Evolutionary conservation across 1,139 yeast species (phyloP).

Genomic region (Blastobotrys proliferans): DNA sequence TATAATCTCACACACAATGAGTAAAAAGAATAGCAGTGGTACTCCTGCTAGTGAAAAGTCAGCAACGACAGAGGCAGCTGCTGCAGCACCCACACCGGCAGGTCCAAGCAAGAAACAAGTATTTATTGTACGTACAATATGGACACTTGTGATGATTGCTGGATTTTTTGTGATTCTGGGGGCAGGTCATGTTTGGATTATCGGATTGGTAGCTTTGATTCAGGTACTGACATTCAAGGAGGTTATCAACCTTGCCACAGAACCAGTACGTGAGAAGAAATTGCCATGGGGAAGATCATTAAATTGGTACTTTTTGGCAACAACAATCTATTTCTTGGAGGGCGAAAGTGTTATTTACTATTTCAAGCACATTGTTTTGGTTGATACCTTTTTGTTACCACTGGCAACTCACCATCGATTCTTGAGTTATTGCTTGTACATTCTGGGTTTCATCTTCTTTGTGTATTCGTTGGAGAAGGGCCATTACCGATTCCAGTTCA

Average conservation of each 20-base stretch:
- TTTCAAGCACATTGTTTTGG: conserved; percentile 45
- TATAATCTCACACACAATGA: too few species aligned
- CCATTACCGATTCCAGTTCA: conserved; percentile 84
- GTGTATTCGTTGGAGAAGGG: conserved; percentile 89
- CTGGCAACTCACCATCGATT: conserved; percentile 71
- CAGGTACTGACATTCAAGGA: conserved; percentile 87
- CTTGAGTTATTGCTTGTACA: conserved; percentile 76
- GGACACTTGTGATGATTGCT: conserved; percentile 90
- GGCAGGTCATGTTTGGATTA: conserved; percentile 85
- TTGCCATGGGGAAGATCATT: conserved; percentile 79
- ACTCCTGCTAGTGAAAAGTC: not conserved
- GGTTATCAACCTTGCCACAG: conserved; percentile 77
- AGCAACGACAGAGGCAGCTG: too few species aligned
- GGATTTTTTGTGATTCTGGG: conserved; percentile 68
- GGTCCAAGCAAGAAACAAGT: conserved; percentile 61
- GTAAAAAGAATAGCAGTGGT: not conserved
- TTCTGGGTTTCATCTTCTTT: conserved; percentile 84
- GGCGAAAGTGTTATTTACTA: conserved; percentile 70
- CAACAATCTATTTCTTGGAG: conserved; percentile 83
- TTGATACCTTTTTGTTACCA: conserved; percentile 42
- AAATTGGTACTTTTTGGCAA: conserved; percentile 72
- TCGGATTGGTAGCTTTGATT: conserved; percentile 62
- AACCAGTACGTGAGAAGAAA: conserved; percentile 78
- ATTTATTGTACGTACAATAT: conserved; percentile 82
- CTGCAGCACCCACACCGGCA: not conserved